A percentile compares a stretch with the other conserved stretches of the same genome.
Conservation (phyloP, 306 rosid species). For the Abrus pulchellus region DNA sequence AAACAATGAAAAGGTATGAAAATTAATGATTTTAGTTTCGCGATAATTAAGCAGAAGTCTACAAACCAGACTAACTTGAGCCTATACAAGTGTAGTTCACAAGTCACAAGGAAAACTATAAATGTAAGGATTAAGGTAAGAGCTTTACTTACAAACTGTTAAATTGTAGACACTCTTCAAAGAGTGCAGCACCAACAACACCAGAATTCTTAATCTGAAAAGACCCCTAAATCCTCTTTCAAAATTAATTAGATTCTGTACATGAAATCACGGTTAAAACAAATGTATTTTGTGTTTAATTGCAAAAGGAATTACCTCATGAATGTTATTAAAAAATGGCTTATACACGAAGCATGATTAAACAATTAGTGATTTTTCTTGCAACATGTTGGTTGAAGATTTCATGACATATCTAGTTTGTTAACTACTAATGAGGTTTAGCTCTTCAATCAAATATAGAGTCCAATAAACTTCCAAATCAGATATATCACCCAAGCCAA, state of each 20-base stretch:
- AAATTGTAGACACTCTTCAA: not conserved
- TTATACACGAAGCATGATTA: not conserved
- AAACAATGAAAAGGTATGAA: too few relatives aligned
- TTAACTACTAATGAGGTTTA: not conserved
- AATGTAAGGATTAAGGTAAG: too few relatives aligned
- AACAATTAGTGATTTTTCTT: not conserved
- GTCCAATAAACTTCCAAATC: slow-evolving; percentile 2
- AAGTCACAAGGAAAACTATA: not conserved
- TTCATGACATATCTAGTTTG: not conserved
- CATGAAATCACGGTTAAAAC: not conserved
- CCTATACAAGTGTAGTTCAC: not conserved
- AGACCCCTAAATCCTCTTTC: not conserved
- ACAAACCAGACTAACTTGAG: too few relatives aligned
- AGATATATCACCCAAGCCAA: not conserved
- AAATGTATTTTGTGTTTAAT: not conserved
- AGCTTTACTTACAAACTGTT: too few relatives aligned
- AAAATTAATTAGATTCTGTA: not conserved
- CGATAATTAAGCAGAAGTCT: too few relatives aligned
- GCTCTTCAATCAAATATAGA: slow-evolving; percentile 5
- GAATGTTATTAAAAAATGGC: not conserved
- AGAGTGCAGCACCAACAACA: not conserved
- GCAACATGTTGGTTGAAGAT: not conserved
- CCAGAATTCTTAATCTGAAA: not conserved
- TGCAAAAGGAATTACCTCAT: slow-evolving; percentile 1
- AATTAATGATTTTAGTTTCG: too few relatives aligned